phyloP scores from a whole-genome alignment of 2,329 filamentous ascomycete species.

The Scleromitrula shiraiana region DNA sequence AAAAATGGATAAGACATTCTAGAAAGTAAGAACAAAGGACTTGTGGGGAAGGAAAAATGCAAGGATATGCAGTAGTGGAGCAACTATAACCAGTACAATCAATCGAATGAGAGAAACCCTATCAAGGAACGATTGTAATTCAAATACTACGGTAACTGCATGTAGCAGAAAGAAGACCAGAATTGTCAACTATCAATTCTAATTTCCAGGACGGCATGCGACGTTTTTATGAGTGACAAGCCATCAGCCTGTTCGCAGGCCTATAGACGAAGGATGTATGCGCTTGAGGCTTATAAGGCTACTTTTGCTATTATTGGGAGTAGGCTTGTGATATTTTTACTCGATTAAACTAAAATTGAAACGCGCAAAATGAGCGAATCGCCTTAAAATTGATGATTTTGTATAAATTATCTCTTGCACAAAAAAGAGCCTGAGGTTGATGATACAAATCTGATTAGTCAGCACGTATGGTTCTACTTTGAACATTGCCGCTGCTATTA shows the following conservation, averaged over 20 bases:
- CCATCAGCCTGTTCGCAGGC: conserved; percentile 2
- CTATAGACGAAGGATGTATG: background rate
- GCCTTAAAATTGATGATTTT: no score
- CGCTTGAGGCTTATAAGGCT: background rate
- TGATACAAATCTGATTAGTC: no score
- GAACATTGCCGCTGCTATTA: no score
- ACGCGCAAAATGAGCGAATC: no score
- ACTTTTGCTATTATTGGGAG: conserved; percentile 3
- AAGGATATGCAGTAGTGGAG: background rate
- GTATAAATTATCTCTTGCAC: no score
- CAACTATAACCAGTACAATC: no score
- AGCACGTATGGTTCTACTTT: no score
- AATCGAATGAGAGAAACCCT: background rate
- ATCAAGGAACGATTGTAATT: background rate
- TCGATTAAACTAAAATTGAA: background rate
- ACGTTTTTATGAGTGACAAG: conserved; percentile 1
- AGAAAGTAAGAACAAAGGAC: background rate
- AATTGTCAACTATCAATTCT: conserved; percentile 1
- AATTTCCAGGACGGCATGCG: background rate
- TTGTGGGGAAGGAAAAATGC: background rate
- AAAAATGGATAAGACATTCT: conserved; percentile 3
- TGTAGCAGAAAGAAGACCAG: background rate
- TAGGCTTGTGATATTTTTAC: background rate
- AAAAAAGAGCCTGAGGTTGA: no score
- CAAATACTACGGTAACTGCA: no score